Percentiles rank a stretch among this genome's conserved stretches.
phyloP scores from a whole-genome alignment of 2,329 filamentous ascomycete species.

The Metarhizium robertsii region DNA sequence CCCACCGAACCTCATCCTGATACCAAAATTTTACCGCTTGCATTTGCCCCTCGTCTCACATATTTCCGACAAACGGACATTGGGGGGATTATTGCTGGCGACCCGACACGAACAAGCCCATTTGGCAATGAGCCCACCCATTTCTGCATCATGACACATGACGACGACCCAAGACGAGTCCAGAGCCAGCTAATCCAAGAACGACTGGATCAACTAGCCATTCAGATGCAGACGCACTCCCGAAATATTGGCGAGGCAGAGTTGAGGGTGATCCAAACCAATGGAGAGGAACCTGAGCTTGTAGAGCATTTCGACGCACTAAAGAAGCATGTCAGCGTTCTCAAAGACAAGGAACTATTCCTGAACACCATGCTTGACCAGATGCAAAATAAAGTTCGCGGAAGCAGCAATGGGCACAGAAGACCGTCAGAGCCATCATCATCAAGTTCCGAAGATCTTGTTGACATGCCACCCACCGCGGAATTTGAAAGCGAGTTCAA shows the following conservation, averaged over 20 bases:
- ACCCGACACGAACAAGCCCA: slow-evolving; percentile 72
- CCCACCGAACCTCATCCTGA: slow-evolving; percentile 84
- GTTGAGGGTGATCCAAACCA: slow-evolving; percentile 48
- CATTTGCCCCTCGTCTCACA: slow-evolving; percentile 87
- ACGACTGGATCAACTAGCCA: slow-evolving; percentile 66
- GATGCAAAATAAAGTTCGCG: slow-evolving; percentile 29
- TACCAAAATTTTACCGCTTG: slow-evolving; percentile 87
- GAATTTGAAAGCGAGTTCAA: slow-evolving; percentile 94
- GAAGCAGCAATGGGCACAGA: slow-evolving; percentile 16
- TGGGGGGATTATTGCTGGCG: slow-evolving; percentile 66
- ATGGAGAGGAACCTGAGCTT: slow-evolving; percentile 38
- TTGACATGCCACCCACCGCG: slow-evolving; percentile 60
- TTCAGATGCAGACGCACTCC: slow-evolving; percentile 69
- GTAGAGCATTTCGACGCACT: slow-evolving; percentile 53
- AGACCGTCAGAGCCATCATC: slow-evolving; percentile 27
- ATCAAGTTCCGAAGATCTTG: slow-evolving; percentile 24
- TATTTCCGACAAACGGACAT: slow-evolving; percentile 98
- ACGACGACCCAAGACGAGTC: slow-evolving; percentile 79
- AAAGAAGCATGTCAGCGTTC: slow-evolving; percentile 42
- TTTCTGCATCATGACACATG: slow-evolving; percentile 87
- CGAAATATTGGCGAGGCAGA: slow-evolving; percentile 68
- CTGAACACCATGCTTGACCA: slow-evolving; percentile 49
- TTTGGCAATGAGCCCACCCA: slow-evolving; percentile 94
- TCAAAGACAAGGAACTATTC: slow-evolving; percentile 49
- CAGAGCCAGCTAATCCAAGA: slow-evolving; percentile 79